phyloP scores from a whole-genome alignment of 768 basidiomycete genomes.

The Russula olivacea region DNA sequence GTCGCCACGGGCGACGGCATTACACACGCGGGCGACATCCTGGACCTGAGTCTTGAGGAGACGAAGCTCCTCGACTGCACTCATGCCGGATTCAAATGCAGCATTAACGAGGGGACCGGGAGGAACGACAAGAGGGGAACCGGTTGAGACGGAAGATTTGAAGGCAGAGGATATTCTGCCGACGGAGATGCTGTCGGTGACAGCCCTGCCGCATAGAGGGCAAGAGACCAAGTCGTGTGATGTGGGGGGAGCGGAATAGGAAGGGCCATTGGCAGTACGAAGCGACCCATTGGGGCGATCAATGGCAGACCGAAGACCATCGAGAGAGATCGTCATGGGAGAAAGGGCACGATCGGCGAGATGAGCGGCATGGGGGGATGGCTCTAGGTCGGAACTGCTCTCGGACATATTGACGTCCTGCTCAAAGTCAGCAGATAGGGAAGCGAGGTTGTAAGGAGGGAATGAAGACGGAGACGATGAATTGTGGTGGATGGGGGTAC shows the following conservation, averaged over 20 bases:
- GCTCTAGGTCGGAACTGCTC: constrained; percentile 7
- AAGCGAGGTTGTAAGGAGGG: constrained; percentile 15
- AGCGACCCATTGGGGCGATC: constrained; percentile 10
- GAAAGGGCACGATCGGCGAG: constrained; percentile 17
- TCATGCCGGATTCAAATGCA: constrained; percentile 51
- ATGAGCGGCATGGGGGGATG: constrained; percentile 1
- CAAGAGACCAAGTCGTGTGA: constrained; percentile 21
- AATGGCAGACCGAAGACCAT: constrained; percentile 8
- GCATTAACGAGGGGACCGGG: constrained; percentile 46
- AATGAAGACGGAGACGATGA: constrained; percentile 16
- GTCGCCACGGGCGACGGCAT: constrained; percentile 46
- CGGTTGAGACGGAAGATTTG: not conserved
- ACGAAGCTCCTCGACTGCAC: constrained; percentile 63
- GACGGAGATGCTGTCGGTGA: constrained; percentile 16
- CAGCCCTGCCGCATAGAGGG: constrained; percentile 21
- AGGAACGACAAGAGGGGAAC: constrained; percentile 32
- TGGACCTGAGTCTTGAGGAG: constrained; percentile 77
- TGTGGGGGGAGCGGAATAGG: constrained; percentile 24
- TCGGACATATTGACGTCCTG: constrained; percentile 22
- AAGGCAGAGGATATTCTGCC: constrained; percentile 7
- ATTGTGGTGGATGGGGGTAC: constrained; percentile 15
- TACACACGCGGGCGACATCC: constrained; percentile 47
- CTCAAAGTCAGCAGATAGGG: constrained; percentile 8
- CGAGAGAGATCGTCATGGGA: constrained; percentile 24
- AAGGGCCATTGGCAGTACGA: constrained; percentile 4